Conservation (phyloP, 305 asterid genomes). For the Andrographis paniculata region DNA sequence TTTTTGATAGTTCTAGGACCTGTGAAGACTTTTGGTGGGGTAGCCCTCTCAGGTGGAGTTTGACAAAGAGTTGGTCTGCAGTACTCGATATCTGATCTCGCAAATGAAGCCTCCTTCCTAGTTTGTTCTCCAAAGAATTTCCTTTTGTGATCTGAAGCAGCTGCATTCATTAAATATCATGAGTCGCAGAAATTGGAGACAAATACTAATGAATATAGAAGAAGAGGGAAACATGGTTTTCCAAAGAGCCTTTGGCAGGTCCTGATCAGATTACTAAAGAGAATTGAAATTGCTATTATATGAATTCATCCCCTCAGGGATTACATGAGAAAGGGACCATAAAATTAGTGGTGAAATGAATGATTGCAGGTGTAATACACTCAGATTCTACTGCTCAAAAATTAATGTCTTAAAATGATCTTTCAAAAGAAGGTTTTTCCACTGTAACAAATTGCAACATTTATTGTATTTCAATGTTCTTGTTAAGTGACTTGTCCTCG, state of each 20-base stretch:
- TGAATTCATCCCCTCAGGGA: too few species aligned
- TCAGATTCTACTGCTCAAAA: constrained; percentile 8
- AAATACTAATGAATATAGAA: too few species aligned
- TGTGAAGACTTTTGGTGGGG: constrained; percentile 26
- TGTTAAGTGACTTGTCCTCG: constrained; percentile 10
- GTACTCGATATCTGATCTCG: constrained; percentile 22
- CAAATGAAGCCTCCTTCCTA: constrained; percentile 12
- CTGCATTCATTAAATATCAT: constrained; percentile 8
- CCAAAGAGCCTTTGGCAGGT: too few species aligned
- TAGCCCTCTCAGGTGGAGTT: constrained; percentile 25
- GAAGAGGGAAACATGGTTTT: too few species aligned
- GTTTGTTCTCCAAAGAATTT: constrained; percentile 34
- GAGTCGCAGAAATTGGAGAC: background rate
- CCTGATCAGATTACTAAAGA: too few species aligned
- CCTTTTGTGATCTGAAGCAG: constrained; percentile 40
- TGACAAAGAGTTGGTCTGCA: constrained; percentile 25
- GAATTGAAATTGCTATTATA: too few species aligned
- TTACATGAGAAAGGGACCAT: background rate
- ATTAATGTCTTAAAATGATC: too few species aligned
- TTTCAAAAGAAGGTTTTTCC: constrained; percentile 6
- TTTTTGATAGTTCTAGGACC: constrained; percentile 29
- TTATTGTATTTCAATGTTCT: background rate
- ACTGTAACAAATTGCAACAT: constrained; percentile 3
- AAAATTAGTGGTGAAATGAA: background rate
- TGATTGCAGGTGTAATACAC: constrained; percentile 9